Conservation (phyloP, 2,329 filamentous ascomycete genomes). For the Verticillium dahliae region DNA sequence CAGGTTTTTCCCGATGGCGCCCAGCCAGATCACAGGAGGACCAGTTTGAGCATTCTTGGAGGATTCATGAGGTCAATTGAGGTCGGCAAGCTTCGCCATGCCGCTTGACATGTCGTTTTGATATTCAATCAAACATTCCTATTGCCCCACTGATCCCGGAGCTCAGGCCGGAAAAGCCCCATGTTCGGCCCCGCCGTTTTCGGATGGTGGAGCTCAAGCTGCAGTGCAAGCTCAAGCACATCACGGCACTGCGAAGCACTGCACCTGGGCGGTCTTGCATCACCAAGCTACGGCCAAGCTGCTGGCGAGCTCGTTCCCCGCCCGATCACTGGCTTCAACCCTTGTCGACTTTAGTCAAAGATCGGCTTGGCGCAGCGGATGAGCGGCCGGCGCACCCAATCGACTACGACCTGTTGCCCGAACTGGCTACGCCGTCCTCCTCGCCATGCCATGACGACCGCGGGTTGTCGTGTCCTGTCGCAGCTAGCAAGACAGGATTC, state of each 20-base stretch:
- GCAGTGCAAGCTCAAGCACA: neutral
- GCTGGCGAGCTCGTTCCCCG: neutral
- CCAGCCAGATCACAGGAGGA: too few relatives aligned
- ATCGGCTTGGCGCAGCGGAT: neutral
- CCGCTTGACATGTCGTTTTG: neutral
- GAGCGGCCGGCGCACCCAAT: neutral
- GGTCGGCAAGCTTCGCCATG: neutral
- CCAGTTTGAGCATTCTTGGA: neutral
- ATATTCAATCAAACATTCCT: neutral
- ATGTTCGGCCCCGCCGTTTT: neutral
- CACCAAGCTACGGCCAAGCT: neutral
- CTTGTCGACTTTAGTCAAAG: neutral
- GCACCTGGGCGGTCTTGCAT: neutral
- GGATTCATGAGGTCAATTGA: neutral
- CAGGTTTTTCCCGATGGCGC: neutral
- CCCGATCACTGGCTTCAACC: neutral
- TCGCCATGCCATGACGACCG: neutral
- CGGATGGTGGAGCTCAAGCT: neutral
- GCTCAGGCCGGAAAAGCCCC: neutral
- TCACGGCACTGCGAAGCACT: neutral
- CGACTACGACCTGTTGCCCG: neutral
- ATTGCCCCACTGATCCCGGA: neutral
- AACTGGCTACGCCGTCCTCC: neutral
- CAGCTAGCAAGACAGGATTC: neutral
- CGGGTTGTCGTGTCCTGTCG: neutral